Evolutionary conservation across 2,329 filamentous ascomycete species (phyloP).

Genomic region (Aspergillus cejpii): DNA sequence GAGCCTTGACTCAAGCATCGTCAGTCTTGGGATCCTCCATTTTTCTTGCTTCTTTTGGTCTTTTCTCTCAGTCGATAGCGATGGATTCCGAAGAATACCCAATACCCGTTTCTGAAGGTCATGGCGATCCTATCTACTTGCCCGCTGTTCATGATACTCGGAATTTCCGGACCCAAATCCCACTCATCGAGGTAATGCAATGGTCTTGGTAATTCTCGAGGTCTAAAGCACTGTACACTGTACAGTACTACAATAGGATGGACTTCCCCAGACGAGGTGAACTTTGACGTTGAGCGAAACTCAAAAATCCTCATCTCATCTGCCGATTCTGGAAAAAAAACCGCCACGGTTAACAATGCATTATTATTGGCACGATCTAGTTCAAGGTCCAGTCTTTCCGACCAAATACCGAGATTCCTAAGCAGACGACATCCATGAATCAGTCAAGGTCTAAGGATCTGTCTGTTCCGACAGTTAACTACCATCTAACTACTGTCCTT

Average conservation of each 20-base stretch:
- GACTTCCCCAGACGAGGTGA: not conserved
- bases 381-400: constrained; percentile 10
- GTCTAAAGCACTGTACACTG: not conserved
- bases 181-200: too few species aligned
- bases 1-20: too few species aligned
- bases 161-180: not conserved
- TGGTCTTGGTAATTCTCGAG: too few species aligned
- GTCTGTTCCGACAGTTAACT: too few species aligned
- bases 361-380: constrained; percentile 7
- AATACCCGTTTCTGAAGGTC: constrained; percentile 5
- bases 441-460: too few species aligned
- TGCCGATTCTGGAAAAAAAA: not conserved
- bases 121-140: constrained; percentile 17
- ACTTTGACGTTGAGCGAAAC: not conserved
- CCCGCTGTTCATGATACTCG: not conserved
- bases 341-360: not conserved
- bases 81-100: constrained; percentile 3
- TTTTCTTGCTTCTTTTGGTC: too few species aligned
- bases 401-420: constrained; percentile 10
- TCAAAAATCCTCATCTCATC: not conserved
- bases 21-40: too few species aligned
- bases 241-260: too few species aligned
- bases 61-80: not conserved
- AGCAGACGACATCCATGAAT: not conserved
- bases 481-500: not conserved